A percentile compares a stretch with the other conserved stretches of the same genome.
Evolutionary conservation across 768 basidiomycete species (phyloP).

Genomic region (Mycena venus): DNA sequence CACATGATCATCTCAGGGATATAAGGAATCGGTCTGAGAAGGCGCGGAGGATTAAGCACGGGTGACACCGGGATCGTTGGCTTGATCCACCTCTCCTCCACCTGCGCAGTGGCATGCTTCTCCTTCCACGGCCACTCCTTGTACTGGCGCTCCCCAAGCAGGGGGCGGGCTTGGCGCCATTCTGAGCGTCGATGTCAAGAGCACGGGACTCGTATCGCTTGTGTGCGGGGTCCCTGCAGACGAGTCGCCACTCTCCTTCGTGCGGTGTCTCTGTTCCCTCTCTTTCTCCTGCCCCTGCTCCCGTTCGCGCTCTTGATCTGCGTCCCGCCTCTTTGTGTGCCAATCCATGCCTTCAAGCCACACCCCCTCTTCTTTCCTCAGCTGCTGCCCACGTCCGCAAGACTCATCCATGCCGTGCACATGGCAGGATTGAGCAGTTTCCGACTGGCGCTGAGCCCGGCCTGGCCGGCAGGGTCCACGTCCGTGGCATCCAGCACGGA

Average conservation of each 20-base stretch:
- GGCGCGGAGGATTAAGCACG: constrained; percentile 69
- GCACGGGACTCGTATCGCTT: constrained; percentile 76
- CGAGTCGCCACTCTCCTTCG: constrained; percentile 61
- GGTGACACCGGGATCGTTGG: too few species aligned
- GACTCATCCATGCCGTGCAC: constrained; percentile 64
- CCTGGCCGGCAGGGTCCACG: constrained; percentile 28
- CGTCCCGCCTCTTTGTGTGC: constrained; percentile 63
- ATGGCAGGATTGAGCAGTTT: constrained; percentile 63
- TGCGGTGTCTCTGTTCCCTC: neutral
- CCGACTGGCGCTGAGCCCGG: constrained; percentile 46
- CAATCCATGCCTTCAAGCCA: constrained; percentile 86
- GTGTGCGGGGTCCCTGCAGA: constrained; percentile 59
- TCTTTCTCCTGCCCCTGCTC: constrained; percentile 35
- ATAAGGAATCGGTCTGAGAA: constrained; percentile 77
- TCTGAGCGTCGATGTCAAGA: constrained; percentile 80
- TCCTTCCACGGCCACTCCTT: constrained; percentile 30
- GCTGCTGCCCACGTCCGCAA: constrained; percentile 69
- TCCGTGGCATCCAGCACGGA: constrained; percentile 58
- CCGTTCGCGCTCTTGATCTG: constrained; percentile 37
- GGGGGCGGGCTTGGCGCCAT: constrained; percentile 87
- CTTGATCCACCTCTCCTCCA: too few species aligned
- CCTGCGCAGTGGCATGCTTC: too few species aligned
- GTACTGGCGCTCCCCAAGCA: constrained; percentile 37
- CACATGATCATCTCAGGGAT: constrained; percentile 50
- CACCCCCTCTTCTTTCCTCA: constrained; percentile 72